These are phyloP conservation scores for Kluyveromyces starmeri DNA, from an alignment of 805 yeast genomes.

Conservation along the genomic window DNA sequence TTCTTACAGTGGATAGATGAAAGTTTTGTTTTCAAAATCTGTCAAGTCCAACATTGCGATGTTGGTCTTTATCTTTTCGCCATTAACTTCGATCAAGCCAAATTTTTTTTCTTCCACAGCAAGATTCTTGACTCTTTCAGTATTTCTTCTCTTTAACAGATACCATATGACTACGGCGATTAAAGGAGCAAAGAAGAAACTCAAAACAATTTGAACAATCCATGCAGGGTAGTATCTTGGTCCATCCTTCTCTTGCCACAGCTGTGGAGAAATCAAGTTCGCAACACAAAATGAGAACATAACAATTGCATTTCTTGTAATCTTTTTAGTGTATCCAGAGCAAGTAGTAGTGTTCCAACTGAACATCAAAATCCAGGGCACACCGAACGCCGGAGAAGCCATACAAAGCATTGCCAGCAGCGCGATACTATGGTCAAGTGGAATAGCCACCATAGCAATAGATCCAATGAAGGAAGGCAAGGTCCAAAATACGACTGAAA, in stretches of 20 bases:
- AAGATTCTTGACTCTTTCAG: slow-evolving; percentile 26
- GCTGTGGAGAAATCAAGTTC: slow-evolving; percentile 47
- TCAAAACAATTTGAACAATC: slow-evolving; percentile 48
- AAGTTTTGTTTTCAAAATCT: slow-evolving; percentile 42
- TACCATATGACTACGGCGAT: slow-evolving; percentile 36
- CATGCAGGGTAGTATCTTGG: slow-evolving; percentile 42
- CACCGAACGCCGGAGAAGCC: slow-evolving; percentile 39
- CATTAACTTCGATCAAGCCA: slow-evolving; percentile 26
- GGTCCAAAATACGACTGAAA: slow-evolving; percentile 31
- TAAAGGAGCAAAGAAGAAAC: slow-evolving; percentile 39
- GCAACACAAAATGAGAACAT: slow-evolving; percentile 41
- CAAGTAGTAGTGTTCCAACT: slow-evolving; percentile 30
- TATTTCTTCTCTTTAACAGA: slow-evolving; percentile 39
- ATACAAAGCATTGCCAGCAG: slow-evolving; percentile 39
- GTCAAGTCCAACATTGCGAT: slow-evolving; percentile 42
- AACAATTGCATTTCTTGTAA: slow-evolving; percentile 37
- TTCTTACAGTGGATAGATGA: slow-evolving; percentile 39
- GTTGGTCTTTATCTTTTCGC: slow-evolving; percentile 25
- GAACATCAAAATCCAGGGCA: slow-evolving; percentile 33
- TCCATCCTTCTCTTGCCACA: slow-evolving; percentile 40
- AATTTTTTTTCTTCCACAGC: slow-evolving; percentile 17
- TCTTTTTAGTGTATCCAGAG: slow-evolving; percentile 44
- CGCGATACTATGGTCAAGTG: slow-evolving; percentile 38
- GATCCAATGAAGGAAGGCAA: slow-evolving; percentile 39
- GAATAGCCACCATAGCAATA: slow-evolving; percentile 37